Conservation (phyloP, 2,329 filamentous ascomycete genomes). For the Beauveria caledonica region DNA sequence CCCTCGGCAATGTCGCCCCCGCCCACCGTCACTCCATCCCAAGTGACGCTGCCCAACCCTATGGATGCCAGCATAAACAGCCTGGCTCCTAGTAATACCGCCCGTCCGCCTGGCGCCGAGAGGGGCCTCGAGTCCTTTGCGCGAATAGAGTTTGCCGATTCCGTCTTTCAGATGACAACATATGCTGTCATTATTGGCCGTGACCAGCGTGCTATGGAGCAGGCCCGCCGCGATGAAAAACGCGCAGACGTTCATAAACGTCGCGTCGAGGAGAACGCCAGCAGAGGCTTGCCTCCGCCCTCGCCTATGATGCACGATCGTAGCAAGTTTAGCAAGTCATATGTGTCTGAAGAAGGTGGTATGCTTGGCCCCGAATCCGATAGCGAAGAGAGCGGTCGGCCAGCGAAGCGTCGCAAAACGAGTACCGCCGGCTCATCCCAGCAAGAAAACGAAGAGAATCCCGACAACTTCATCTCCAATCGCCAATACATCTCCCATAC, state of each 20-base stretch:
- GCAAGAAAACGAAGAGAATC: constrained; percentile 34
- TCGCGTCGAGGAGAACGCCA: constrained; percentile 37
- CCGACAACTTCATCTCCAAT: constrained; percentile 44
- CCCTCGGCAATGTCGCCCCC: constrained; percentile 31
- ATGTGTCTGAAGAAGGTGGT: constrained; percentile 61
- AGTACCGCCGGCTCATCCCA: constrained; percentile 35
- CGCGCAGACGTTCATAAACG: constrained; percentile 37
- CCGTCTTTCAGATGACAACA: constrained; percentile 71
- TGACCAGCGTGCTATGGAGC: constrained; percentile 52
- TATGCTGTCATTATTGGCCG: constrained; percentile 65
- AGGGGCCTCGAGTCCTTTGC: constrained; percentile 49
- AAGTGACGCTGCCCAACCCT: constrained; percentile 35
- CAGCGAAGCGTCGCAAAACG: constrained; percentile 38
- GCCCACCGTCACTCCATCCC: constrained; percentile 37
- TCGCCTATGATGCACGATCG: constrained; percentile 42
- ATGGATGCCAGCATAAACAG: constrained; percentile 24
- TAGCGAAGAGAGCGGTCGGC: constrained; percentile 40
- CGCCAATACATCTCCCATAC: constrained; percentile 54
- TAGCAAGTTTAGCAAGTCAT: constrained; percentile 53
- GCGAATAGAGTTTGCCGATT: constrained; percentile 62
- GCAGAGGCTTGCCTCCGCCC: constrained; percentile 41
- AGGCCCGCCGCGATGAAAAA: constrained; percentile 45
- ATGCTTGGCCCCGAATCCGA: constrained; percentile 58
- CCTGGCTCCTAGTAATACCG: constrained; percentile 23
- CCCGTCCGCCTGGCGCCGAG: constrained; percentile 26